These are phyloP conservation scores for Neurospora africana DNA, from an alignment of 495 filamentous ascomycete species.

Conservation along the genomic window DNA sequence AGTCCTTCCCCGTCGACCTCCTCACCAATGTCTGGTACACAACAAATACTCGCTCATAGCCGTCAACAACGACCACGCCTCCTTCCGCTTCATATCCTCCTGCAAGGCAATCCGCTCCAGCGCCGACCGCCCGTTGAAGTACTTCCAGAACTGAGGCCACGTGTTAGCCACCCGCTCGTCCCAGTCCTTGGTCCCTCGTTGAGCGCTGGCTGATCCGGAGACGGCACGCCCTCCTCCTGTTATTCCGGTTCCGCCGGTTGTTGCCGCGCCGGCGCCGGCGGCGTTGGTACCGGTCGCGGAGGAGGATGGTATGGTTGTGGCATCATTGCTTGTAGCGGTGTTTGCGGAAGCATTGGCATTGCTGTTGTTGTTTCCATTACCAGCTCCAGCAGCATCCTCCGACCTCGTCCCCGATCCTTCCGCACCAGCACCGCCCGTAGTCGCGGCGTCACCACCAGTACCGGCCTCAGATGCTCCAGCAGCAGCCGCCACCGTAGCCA, in stretches of 20 bases:
- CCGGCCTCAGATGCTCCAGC: not conserved
- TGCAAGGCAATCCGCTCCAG: slow-evolving; percentile 75
- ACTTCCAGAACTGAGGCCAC: slow-evolving; percentile 53
- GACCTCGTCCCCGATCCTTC: not conserved
- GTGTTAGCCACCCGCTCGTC: slow-evolving; percentile 35
- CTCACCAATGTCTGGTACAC: slow-evolving; percentile 47
- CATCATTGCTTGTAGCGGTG: not conserved
- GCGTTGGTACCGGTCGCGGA: not conserved
- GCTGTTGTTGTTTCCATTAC: not conserved
- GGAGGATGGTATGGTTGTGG: not conserved
- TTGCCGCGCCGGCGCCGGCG: not conserved
- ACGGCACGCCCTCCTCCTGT: slow-evolving; percentile 17
- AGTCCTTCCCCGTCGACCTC: not conserved
- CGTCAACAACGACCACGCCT: slow-evolving; percentile 58
- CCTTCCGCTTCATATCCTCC: slow-evolving; percentile 77
- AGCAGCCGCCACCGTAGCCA: slow-evolving; percentile 11
- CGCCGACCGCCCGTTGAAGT: slow-evolving; percentile 80
- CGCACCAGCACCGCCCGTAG: not conserved
- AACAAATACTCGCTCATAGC: slow-evolving; percentile 49
- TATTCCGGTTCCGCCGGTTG: slow-evolving; percentile 14
- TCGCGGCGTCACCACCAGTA: too few species aligned
- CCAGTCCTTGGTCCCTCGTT: slow-evolving; percentile 16
- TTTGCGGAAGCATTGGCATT: not conserved
- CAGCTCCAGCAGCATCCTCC: not conserved
- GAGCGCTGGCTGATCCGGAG: not conserved